Conservation (phyloP, 1,284 basidiomycete species). For the Porogramme epimiltina region DNA sequence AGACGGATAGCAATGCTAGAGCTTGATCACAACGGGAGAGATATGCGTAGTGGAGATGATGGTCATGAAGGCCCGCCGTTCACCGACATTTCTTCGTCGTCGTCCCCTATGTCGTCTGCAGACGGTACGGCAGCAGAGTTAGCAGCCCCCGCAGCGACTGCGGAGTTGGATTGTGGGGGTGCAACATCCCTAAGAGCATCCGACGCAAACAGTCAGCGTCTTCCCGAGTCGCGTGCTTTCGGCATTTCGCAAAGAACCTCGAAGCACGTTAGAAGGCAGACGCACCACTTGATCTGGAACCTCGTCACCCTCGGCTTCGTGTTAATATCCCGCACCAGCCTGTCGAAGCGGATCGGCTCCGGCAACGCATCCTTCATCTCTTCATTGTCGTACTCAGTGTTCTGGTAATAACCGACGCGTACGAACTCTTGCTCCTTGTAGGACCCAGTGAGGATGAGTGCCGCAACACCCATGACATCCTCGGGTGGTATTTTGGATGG, state of each 20-base stretch:
- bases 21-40: constrained; percentile 8
- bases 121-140: constrained; percentile 81
- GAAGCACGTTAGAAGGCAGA: constrained; percentile 16
- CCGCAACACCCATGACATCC: constrained; percentile 89
- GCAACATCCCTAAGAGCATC: constrained; percentile 61
- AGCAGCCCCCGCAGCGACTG: constrained; percentile 61
- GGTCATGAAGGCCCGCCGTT: constrained; percentile 22
- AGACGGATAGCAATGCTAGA: constrained; percentile 16
- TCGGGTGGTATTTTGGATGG: constrained; percentile 76
- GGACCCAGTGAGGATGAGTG: constrained; percentile 88
- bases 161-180: constrained; percentile 49
- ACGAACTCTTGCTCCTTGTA: constrained; percentile 97
- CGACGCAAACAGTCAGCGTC: not conserved
- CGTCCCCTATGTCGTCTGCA: constrained; percentile 65
- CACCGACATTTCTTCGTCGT: constrained; percentile 25
- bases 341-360: constrained; percentile 71
- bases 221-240: too few species aligned
- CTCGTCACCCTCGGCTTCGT: constrained; percentile 94
- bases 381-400: constrained; percentile 96
- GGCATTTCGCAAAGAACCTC: too few species aligned
- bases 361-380: constrained; percentile 83
- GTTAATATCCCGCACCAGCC: constrained; percentile 86
- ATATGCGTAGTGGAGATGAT: not conserved
- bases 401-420: constrained; percentile 98
- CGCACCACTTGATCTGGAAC: constrained; percentile 84